Evolutionary conservation across 2,329 filamentous ascomycete species (phyloP), one percentile per base, ranked within the genome.

Genomic region (Colletotrichum eleusines): DNA sequence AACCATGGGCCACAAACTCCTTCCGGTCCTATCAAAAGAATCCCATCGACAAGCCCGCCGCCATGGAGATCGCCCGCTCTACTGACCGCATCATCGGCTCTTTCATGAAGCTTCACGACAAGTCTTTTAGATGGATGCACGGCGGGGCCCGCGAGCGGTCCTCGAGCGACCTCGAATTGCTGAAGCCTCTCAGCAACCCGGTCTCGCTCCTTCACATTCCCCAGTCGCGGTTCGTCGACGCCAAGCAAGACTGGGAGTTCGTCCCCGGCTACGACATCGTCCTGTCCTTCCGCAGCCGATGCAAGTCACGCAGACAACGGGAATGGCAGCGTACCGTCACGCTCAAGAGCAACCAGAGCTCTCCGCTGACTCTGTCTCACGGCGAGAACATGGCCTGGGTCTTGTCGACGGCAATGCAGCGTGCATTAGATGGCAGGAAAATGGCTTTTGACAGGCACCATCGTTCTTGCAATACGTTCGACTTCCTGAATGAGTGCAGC

Each of bases 1-100:
- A 72, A 31, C 75, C 80, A 44, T 84, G 84, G 79, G 81, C 82
- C 26, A 83, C 85, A 67, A 80, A 81, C 71, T 81, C 81, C 12
- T 84, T 85, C 74, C 80, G 77, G 50, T 88, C 86, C 14, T 88
- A 86, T 75, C 86, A 88, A 75, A 81, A 83, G 65, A 81, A 83
- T 28, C 77, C 81, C 38, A 70, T 87, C 60, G 83, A 81, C n/a
- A 78, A 80, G 48, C 80, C 82, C 12, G 77, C 80, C 35, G 82
- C 84, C n/a, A 80, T 81, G 69, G 84, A 87, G 48, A 77, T 88
- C 55, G 80, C 86, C 55, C 76, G 84, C 33, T 82, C 84, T n/a
- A 83, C 81, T 14, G 85, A 88, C 74, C 80, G 83, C 64, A 86
- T 86, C 74, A 75, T 88, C 69, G 85, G 84, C 18, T 78, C 86